Evolutionary conservation across 257 asterid genomes (phyloP).

Genomic region (Perilla frutescens): DNA sequence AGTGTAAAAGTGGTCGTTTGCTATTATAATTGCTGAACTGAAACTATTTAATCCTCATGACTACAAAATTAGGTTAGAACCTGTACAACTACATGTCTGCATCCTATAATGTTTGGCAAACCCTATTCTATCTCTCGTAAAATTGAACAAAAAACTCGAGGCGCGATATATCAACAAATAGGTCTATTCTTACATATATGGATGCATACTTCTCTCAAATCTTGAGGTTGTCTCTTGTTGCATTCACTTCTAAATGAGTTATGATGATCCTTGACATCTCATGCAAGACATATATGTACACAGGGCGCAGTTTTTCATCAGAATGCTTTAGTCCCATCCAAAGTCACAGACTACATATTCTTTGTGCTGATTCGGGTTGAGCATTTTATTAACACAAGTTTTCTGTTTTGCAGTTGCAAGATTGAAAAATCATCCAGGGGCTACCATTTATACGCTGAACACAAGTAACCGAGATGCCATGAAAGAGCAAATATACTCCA

Average conservation of each 20-base stretch:
- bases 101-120: neutral
- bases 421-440: constrained; percentile 75
- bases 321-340: constrained; percentile 8
- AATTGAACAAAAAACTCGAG: neutral
- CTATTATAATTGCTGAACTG: neutral
- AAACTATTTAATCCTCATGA: neutral
- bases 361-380: neutral
- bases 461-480: constrained; percentile 70
- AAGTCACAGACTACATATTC: neutral
- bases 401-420: constrained; percentile 65
- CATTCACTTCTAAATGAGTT: neutral
- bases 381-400: constrained; percentile 8
- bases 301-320: neutral
- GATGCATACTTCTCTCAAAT: neutral
- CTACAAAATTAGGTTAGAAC: neutral
- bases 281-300: constrained; percentile 6
- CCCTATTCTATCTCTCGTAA: neutral
- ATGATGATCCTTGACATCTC: neutral
- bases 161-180: neutral
- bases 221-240: neutral
- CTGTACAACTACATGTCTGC: neutral
- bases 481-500: constrained; percentile 63
- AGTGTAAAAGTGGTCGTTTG: too few relatives aligned
- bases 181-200: neutral
- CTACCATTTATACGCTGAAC: constrained; percentile 55